Evolutionary conservation across 2,329 filamentous ascomycete species (phyloP).

Genomic region (Epichloe bromicola): DNA sequence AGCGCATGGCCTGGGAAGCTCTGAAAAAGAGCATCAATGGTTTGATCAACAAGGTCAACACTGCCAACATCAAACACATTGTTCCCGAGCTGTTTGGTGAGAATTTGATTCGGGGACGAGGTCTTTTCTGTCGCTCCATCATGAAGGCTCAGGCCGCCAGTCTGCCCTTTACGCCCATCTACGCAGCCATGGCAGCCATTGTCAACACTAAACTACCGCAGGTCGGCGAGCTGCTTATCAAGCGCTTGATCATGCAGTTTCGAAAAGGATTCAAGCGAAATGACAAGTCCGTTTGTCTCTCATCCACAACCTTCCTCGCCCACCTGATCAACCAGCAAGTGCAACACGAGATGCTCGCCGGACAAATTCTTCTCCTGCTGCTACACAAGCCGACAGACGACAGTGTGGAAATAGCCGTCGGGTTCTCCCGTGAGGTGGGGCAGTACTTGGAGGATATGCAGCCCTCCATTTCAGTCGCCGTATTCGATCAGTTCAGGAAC

Average conservation of each 20-base stretch:
- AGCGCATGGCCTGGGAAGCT: slow-evolving; percentile 98
- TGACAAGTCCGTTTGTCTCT: slow-evolving; percentile 90
- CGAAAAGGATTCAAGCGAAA: slow-evolving; percentile 92
- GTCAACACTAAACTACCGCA: slow-evolving; percentile 96
- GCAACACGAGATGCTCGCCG: slow-evolving; percentile 82
- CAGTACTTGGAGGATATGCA: slow-evolving; percentile 95
- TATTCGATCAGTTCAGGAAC: slow-evolving; percentile 91
- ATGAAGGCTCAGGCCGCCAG: slow-evolving; percentile 98
- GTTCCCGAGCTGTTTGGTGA: slow-evolving; percentile 92
- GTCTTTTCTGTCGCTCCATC: slow-evolving; percentile 87
- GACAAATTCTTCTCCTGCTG: slow-evolving; percentile 82
- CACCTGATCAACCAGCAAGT: slow-evolving; percentile 96
- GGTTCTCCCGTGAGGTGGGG: slow-evolving; percentile 82
- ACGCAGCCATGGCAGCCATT: slow-evolving; percentile 88
- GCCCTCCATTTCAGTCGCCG: slow-evolving; percentile 68
- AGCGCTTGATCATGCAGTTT: slow-evolving; percentile 80
- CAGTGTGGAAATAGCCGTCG: slow-evolving; percentile 93
- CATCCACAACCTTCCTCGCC: slow-evolving; percentile 86
- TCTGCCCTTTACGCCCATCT: slow-evolving; percentile 91
- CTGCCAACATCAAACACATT: slow-evolving; percentile 94
- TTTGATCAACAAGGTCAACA: slow-evolving; percentile 97
- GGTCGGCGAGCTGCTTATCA: slow-evolving; percentile 81
- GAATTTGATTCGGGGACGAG: slow-evolving; percentile 82
- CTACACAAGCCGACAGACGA: slow-evolving; percentile 94
- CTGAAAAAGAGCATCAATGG: slow-evolving; percentile 98